Conservation (phyloP, 176 grass and related monocot species). For the Chrysopogon serrulatus region DNA sequence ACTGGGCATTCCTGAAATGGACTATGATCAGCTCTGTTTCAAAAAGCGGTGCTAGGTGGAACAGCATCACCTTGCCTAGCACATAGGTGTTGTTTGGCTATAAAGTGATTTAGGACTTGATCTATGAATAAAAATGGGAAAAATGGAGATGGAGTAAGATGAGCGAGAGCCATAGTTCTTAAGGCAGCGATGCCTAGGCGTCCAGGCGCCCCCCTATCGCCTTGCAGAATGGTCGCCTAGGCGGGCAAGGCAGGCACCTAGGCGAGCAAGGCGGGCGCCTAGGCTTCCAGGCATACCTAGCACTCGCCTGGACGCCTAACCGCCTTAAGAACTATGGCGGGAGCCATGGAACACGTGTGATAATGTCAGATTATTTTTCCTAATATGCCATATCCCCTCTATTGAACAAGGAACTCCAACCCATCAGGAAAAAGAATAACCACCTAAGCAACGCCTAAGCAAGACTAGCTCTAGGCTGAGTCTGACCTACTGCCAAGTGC, state of each 20-base stretch:
- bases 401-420: neutral
- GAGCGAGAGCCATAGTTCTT: too few relatives aligned
- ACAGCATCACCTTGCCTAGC: neutral
- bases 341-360: neutral
- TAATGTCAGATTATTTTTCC: neutral
- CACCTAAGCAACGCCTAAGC: neutral
- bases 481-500: neutral
- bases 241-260: too few relatives aligned
- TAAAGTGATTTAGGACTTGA: neutral
- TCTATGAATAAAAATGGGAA: neutral
- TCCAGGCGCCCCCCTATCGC: too few relatives aligned
- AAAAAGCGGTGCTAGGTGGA: neutral
- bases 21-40: neutral
- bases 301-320: too few relatives aligned
- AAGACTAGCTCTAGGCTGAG: neutral
- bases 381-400: neutral
- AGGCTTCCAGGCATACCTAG: too few relatives aligned
- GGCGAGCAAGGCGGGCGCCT: too few relatives aligned
- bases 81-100: neutral
- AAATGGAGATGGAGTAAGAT: neutral
- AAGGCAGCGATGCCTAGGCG: too few relatives aligned
- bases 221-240: too few relatives aligned
- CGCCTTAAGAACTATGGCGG: too few relatives aligned
- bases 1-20: constrained; percentile 92
- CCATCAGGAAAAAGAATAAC: neutral